Conservation (phyloP, 2,329 filamentous ascomycete genomes). For the Aspergillus sp. region DNA sequence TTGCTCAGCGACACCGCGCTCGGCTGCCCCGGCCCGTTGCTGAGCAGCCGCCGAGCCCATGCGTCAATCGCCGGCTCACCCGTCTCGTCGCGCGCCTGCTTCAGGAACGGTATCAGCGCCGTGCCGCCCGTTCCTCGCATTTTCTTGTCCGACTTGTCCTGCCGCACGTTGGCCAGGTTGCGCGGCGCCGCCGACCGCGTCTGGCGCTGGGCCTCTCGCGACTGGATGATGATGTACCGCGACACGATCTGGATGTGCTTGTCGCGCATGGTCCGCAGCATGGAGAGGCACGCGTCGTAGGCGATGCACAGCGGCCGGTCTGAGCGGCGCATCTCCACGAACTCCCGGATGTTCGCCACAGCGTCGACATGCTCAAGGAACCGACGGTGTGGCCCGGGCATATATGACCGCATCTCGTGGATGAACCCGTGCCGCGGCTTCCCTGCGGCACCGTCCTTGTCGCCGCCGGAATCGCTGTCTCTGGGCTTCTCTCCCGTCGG, state of each 20-base stretch:
- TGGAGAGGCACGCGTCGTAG: constrained; percentile 82
- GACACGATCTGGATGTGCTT: constrained; percentile 96
- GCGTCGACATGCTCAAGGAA: constrained; percentile 73
- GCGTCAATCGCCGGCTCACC: constrained; percentile 75
- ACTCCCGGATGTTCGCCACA: constrained; percentile 80
- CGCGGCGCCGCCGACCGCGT: constrained; percentile 49
- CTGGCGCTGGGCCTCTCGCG: constrained; percentile 45
- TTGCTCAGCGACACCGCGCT: constrained; percentile 41
- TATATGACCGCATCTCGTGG: constrained; percentile 91
- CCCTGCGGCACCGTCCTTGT: constrained; percentile 36
- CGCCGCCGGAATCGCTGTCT: constrained; percentile 29
- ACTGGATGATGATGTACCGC: constrained; percentile 87
- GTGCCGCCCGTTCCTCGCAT: constrained; percentile 89
- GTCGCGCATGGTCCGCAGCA: constrained; percentile 70
- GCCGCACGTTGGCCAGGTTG: constrained; percentile 45
- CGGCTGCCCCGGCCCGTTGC: constrained; percentile 37
- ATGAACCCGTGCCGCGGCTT: constrained; percentile 76
- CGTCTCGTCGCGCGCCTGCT: constrained; percentile 93
- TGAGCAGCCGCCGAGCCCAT: constrained; percentile 52
- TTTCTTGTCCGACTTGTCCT: constrained; percentile 35
- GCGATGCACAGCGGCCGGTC: constrained; percentile 64
- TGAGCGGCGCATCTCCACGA: constrained; percentile 54
- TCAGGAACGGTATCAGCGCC: constrained; percentile 86
- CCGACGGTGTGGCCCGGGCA: constrained; percentile 84
- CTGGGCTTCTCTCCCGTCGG: constrained; percentile 64